A percentile compares a stretch with the other conserved stretches of the same genome.
Evolutionary conservation across 805 yeast genomes (phyloP).

Genomic region (Candida takata): DNA sequence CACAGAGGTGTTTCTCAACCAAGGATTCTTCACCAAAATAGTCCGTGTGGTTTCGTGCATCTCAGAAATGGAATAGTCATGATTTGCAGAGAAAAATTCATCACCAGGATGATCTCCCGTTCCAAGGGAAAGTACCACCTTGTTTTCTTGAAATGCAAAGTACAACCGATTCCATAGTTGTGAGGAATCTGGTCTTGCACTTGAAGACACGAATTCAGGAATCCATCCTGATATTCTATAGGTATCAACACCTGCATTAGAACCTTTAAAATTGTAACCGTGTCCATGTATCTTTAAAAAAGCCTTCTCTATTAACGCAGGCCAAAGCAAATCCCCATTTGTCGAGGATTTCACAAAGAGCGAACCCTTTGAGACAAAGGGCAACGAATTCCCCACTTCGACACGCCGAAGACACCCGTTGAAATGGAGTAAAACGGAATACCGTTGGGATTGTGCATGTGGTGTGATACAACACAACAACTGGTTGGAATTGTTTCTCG

Average conservation of each 20-base stretch:
- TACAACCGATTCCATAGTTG: conserved; percentile 30
- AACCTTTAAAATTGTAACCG: conserved; percentile 62
- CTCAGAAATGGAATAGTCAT: conserved; percentile 63
- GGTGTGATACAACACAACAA: conserved; percentile 11
- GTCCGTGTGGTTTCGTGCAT: conserved; percentile 19
- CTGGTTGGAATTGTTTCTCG: conserved; percentile 17
- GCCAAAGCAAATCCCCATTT: conserved; percentile 37
- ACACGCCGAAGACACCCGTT: conserved; percentile 49
- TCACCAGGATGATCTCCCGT: conserved; percentile 41
- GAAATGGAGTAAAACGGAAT: conserved; percentile 36
- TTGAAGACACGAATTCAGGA: conserved; percentile 47
- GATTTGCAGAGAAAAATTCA: conserved; percentile 40
- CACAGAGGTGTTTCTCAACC: conserved; percentile 20
- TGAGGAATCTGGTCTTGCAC: conserved; percentile 27
- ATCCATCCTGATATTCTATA: conserved; percentile 63
- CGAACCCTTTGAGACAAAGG: conserved; percentile 23
- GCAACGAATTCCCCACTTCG: conserved; percentile 39
- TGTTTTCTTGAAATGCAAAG: conserved; percentile 25
- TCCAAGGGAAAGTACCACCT: conserved; percentile 57
- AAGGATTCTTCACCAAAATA: conserved; percentile 41
- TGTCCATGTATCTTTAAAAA: conserved; percentile 46
- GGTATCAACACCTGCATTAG: conserved; percentile 69
- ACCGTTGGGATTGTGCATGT: conserved; percentile 22
- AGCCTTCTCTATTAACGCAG: conserved; percentile 74
- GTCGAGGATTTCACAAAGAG: conserved; percentile 14